phyloP scores from a whole-genome alignment of 225 moss, liverwort and hornwort species.

The Marchantia paleacea region DNA sequence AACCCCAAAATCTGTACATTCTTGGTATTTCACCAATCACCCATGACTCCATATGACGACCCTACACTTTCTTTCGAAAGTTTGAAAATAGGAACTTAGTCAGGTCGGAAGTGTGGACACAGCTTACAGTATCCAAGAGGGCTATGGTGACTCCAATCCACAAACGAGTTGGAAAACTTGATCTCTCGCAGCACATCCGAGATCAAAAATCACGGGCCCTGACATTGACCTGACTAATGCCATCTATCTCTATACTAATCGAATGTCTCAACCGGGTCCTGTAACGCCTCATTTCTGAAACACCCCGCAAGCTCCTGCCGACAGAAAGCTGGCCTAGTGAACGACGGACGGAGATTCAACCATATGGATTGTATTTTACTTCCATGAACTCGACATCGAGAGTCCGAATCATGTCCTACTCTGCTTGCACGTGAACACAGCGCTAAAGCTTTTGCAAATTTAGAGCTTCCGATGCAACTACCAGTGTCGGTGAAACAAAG shows the following conservation, averaged over 20 bases:
- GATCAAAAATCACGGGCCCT: neutral
- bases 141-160: neutral
- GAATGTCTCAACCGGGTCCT: neutral
- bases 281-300: neutral
- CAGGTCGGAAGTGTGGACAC: neutral
- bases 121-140: neutral
- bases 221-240: neutral
- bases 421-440: slow-evolving; percentile 3
- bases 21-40: neutral
- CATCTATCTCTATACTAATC: neutral
- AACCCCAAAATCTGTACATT: slow-evolving; percentile 16
- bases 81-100: neutral
- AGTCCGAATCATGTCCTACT: neutral
- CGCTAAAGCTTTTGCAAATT: slow-evolving; percentile 1
- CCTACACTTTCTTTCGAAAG: neutral
- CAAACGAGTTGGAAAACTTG: too few relatives aligned
- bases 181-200: neutral
- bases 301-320: neutral
- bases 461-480: slow-evolving; percentile 2
- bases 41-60: neutral
- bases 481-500: slow-evolving; percentile 9
- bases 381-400: neutral
- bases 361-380: neutral
- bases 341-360: neutral
- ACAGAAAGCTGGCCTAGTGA: slow-evolving; percentile 3